Evolutionary conservation across 495 filamentous ascomycete genomes (phyloP).

Genomic region (Cladorrhinum samala): DNA sequence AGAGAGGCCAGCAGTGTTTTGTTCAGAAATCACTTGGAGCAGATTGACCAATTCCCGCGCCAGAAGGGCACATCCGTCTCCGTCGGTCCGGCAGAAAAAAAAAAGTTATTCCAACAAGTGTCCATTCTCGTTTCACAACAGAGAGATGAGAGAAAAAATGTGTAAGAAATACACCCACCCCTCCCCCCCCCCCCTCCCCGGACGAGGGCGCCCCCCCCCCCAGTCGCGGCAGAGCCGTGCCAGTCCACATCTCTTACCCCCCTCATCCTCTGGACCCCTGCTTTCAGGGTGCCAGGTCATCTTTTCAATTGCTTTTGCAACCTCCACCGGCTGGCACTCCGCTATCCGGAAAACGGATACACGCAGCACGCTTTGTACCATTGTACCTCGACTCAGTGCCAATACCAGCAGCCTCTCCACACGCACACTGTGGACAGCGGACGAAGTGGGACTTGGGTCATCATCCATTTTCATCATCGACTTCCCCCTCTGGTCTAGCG

Average conservation of each 20-base stretch:
- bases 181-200: conserved; percentile 3
- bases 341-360: conserved; percentile 8
- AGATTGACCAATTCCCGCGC: no score
- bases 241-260: neutral
- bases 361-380: neutral
- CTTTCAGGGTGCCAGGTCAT: conserved; percentile 6
- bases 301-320: conserved; percentile 1
- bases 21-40: no score
- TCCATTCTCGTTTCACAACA: neutral
- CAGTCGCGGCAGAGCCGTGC: conserved; percentile 9
- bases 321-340: conserved; percentile 4
- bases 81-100: no score
- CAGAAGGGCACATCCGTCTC: no score
- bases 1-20: no score
- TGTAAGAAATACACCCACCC: neutral
- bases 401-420: conserved; percentile 1
- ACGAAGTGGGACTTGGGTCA: no score
- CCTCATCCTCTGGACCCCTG: conserved; percentile 6
- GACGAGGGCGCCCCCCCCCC: no score
- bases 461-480: neutral
- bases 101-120: no score
- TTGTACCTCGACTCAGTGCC: conserved; percentile 1
- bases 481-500: conserved; percentile 3
- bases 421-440: no score
- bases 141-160: neutral